Evolutionary conservation across 1,284 basidiomycete genomes (phyloP).

Genomic region (Trichosporon faecale): DNA sequence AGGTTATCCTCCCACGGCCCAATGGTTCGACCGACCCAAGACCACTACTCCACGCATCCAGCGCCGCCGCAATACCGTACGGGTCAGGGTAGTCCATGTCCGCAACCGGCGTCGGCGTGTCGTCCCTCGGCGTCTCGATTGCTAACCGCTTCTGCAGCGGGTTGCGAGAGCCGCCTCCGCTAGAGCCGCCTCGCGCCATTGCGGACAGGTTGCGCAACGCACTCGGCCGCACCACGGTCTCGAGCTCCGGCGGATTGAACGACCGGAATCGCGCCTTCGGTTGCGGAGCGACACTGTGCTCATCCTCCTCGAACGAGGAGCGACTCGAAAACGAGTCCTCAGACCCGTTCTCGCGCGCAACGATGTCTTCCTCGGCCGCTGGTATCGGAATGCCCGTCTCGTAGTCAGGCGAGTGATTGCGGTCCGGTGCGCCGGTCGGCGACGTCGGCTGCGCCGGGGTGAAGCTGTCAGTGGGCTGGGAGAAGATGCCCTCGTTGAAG

Average conservation of each 20-base stretch:
- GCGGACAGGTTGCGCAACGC: not conserved
- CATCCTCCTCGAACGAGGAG: not conserved
- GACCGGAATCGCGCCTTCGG: constrained; percentile 20
- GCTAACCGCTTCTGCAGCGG: constrained; percentile 12
- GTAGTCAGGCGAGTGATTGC: constrained; percentile 6
- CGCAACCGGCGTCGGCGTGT: constrained; percentile 16
- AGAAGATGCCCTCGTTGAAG: constrained; percentile 34
- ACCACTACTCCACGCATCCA: constrained; percentile 8
- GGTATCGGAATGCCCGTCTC: constrained; percentile 13
- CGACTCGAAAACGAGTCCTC: constrained; percentile 3
- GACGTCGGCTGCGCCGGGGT: not conserved
- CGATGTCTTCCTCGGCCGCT: constrained; percentile 11
- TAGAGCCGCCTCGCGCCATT: not conserved
- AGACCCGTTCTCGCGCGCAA: not conserved
- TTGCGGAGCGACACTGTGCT: not conserved
- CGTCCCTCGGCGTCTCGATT: constrained; percentile 21
- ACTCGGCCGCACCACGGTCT: not conserved
- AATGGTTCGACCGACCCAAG: not conserved
- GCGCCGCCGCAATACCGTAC: constrained; percentile 29
- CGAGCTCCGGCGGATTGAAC: constrained; percentile 24
- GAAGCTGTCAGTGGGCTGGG: not conserved
- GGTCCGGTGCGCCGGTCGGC: not conserved
- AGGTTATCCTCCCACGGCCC: constrained; percentile 2
- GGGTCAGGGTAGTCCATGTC: constrained; percentile 35
- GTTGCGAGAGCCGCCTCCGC: not conserved